These are phyloP conservation scores for Colletotrichum musae DNA, from an alignment of 2,329 filamentous ascomycete genomes.

Conservation along the genomic window DNA sequence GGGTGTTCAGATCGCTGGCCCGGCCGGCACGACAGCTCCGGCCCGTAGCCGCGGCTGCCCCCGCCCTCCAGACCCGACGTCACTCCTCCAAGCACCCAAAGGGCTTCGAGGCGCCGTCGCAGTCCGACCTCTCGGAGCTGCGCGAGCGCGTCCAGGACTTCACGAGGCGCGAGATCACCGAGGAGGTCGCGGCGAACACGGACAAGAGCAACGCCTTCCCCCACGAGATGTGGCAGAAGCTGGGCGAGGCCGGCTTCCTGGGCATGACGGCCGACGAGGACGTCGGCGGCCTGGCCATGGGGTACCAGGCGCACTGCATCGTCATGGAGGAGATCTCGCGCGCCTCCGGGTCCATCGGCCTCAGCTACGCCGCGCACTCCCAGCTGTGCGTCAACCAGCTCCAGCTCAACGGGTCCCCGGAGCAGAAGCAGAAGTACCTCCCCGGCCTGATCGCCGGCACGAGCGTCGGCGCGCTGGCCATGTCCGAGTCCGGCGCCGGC, in stretches of 20 bases:
- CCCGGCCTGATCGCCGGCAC: slow-evolving; percentile 86
- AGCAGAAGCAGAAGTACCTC: slow-evolving; percentile 86
- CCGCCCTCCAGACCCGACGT: slow-evolving; percentile 55
- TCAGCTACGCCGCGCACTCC: slow-evolving; percentile 96
- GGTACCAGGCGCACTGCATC: slow-evolving; percentile 96
- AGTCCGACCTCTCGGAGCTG: slow-evolving; percentile 83
- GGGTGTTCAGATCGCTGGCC: slow-evolving; percentile 53
- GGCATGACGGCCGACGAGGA: slow-evolving; percentile 95
- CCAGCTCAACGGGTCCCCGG: slow-evolving; percentile 85
- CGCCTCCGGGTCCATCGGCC: slow-evolving; percentile 85
- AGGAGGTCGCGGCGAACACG: slow-evolving; percentile 85
- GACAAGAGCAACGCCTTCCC: slow-evolving; percentile 92
- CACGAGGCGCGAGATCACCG: slow-evolving; percentile 86
- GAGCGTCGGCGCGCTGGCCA: slow-evolving; percentile 89
- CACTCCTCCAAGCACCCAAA: slow-evolving; percentile 73
- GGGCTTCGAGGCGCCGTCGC: slow-evolving; percentile 77
- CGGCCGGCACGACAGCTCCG: slow-evolving; percentile 49
- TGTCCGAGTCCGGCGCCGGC: slow-evolving; percentile 93
- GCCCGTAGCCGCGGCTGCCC: slow-evolving; percentile 51
- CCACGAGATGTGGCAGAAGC: slow-evolving; percentile 90
- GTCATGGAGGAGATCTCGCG: slow-evolving; percentile 96
- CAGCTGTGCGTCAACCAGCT: slow-evolving; percentile 98
- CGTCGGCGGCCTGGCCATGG: slow-evolving; percentile 90
- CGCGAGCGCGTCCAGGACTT: slow-evolving; percentile 92
- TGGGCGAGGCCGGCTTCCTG: slow-evolving; percentile 91